These are phyloP conservation scores for Draba incana DNA, from an alignment of 345 rosid genomes.

Conservation along the genomic window DNA sequence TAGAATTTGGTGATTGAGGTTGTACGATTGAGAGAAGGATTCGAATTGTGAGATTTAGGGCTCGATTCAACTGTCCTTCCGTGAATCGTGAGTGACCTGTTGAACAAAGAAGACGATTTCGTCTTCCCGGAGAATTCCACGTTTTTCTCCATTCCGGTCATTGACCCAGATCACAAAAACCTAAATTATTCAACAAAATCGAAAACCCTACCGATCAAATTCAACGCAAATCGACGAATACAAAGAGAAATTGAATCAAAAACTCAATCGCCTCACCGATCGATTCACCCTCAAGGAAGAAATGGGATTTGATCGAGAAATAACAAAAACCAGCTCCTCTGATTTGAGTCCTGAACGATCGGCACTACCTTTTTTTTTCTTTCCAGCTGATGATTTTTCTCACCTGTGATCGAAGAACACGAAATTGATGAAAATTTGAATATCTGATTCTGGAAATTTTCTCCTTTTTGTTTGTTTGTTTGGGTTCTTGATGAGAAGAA, in stretches of 20 bases:
- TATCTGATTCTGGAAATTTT: conserved; percentile 22
- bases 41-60: conserved; percentile 43
- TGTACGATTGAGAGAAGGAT: conserved; percentile 58
- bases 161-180: conserved; percentile 42
- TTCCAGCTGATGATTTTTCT: not conserved
- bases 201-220: conserved; percentile 16
- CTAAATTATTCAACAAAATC: not conserved
- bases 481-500: conserved; percentile 20
- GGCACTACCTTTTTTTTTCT: not conserved
- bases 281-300: conserved; percentile 14
- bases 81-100: conserved; percentile 59
- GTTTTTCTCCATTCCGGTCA: conserved; percentile 54
- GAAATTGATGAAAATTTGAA: not conserved
- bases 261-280: conserved; percentile 25
- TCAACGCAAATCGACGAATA: not conserved
- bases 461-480: not conserved
- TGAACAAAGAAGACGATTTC: conserved; percentile 46
- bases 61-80: conserved; percentile 40
- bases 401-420: conserved; percentile 9
- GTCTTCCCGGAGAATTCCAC: conserved; percentile 42
- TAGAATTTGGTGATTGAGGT: conserved; percentile 55
- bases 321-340: conserved; percentile 23
- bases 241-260: not conserved
- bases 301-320: not conserved
- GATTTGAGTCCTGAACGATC: conserved; percentile 14